phyloP scores from a whole-genome alignment of 2,329 filamentous ascomycete genomes.

The Tolypocladium ovalisporum region DNA sequence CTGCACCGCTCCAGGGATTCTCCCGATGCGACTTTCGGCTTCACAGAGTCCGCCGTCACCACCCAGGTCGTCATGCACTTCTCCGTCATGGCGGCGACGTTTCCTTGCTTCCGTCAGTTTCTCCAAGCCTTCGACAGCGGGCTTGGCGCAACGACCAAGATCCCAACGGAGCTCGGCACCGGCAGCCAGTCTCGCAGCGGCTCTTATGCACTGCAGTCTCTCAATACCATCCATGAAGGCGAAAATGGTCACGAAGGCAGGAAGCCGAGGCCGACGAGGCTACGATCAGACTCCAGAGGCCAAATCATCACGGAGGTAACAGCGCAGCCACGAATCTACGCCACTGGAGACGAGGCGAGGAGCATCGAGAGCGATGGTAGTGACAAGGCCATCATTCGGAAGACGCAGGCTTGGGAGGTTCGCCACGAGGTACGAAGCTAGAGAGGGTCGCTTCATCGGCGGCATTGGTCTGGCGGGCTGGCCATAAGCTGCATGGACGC shows the following conservation, averaged over 20 bases:
- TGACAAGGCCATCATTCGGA: conserved; percentile 8
- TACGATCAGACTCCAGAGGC: conserved; percentile 1
- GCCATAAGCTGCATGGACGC: neutral
- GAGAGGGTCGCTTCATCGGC: neutral
- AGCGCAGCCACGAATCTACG: neutral
- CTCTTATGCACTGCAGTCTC: conserved; percentile 4
- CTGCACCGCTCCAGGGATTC: neutral
- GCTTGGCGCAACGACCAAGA: conserved; percentile 8
- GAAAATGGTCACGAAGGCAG: neutral
- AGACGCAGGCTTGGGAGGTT: conserved; percentile 3
- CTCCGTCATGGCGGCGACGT: conserved; percentile 9
- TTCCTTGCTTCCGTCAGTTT: conserved; percentile 10
- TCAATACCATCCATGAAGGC: neutral
- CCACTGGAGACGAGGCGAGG: conserved; percentile 2
- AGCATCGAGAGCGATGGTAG: conserved; percentile 7
- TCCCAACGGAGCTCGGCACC: conserved; percentile 1
- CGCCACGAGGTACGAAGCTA: conserved; percentile 1
- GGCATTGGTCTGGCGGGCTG: neutral
- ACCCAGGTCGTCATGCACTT: conserved; percentile 10
- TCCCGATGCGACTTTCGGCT: neutral
- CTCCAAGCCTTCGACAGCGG: conserved; percentile 8
- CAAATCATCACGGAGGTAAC: conserved; percentile 1
- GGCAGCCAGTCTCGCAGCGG: conserved; percentile 2
- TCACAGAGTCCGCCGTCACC: conserved; percentile 2
- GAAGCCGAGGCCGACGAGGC: neutral